A percentile compares a stretch with the other conserved stretches of the same genome.
Evolutionary conservation across 345 rosid genomes (phyloP).

Genomic region (Eucalyptus curtisii): DNA sequence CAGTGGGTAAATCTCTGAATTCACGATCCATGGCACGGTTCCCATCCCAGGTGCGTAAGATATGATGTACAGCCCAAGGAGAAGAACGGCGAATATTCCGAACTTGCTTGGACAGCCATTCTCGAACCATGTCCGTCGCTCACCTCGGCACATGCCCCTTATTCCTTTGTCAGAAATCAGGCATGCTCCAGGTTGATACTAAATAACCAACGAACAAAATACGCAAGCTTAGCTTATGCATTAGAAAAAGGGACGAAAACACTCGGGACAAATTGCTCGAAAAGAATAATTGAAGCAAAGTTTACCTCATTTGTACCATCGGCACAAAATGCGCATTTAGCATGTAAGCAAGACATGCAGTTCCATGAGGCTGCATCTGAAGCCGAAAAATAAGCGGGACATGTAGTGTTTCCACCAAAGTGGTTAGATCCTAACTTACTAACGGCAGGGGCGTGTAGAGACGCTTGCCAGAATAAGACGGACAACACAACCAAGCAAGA

Average conservation of each 20-base stretch:
- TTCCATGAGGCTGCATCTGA: constrained; percentile 26
- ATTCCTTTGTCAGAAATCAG: constrained; percentile 14
- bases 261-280: neutral
- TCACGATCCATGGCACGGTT: constrained; percentile 72
- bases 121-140: constrained; percentile 32
- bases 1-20: constrained; percentile 92
- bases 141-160: constrained; percentile 11
- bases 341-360: constrained; percentile 57
- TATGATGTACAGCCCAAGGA: constrained; percentile 59
- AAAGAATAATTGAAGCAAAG: neutral
- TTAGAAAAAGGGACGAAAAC: neutral
- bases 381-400: constrained; percentile 21
- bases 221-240: neutral
- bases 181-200: constrained; percentile 72
- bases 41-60: constrained; percentile 82
- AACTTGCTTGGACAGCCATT: constrained; percentile 75
- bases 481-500: constrained; percentile 36
- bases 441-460: constrained; percentile 36
- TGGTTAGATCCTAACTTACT: constrained; percentile 8
- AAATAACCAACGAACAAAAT: constrained; percentile 8
- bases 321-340: constrained; percentile 52
- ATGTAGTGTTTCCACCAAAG: constrained; percentile 52
- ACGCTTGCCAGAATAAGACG: constrained; percentile 42
- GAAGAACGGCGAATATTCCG: constrained; percentile 55
- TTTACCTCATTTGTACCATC: constrained; percentile 14